These are phyloP conservation scores for Trichopus zeylanicus DNA, from an alignment of 116 monocot species.

Conservation along the genomic window DNA sequence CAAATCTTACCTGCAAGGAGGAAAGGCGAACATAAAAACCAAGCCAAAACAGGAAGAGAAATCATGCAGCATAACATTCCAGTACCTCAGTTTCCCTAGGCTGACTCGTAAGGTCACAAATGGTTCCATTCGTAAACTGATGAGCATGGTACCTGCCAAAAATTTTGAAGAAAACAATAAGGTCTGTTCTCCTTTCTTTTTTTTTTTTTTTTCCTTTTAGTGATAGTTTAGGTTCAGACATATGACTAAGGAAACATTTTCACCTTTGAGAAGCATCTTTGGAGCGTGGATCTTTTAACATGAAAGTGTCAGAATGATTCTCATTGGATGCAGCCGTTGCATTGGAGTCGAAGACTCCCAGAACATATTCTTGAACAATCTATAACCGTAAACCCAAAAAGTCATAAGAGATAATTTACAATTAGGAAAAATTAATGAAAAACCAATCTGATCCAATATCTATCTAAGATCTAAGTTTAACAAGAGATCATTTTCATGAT, in stretches of 20 bases:
- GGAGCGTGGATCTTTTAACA: constrained; percentile 71
- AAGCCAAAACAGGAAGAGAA: neutral
- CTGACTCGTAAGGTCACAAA: constrained; percentile 85
- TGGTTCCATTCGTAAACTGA: constrained; percentile 77
- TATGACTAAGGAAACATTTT: neutral
- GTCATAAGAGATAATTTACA: no score
- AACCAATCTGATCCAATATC: no score
- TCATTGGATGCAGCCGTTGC: constrained; percentile 56
- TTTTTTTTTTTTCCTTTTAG: neutral
- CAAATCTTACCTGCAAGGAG: constrained; percentile 55
- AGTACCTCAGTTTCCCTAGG: constrained; percentile 81
- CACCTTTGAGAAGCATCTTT: constrained; percentile 86
- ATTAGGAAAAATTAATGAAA: no score
- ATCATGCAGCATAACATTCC: neutral
- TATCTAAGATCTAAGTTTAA: no score
- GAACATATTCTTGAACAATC: constrained; percentile 75
- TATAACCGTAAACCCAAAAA: no score
- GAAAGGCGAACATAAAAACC: neutral
- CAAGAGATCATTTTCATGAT: no score
- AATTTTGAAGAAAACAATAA: neutral
- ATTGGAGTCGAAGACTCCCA: constrained; percentile 64
- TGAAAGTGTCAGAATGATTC: constrained; percentile 48
- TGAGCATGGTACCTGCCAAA: constrained; percentile 76
- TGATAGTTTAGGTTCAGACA: neutral
- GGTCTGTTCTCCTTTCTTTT: no score